Evolutionary conservation across 495 filamentous ascomycete species (phyloP), one percentile per base, ranked within the genome.

Genomic region (Tetracladium marchalianum): DNA sequence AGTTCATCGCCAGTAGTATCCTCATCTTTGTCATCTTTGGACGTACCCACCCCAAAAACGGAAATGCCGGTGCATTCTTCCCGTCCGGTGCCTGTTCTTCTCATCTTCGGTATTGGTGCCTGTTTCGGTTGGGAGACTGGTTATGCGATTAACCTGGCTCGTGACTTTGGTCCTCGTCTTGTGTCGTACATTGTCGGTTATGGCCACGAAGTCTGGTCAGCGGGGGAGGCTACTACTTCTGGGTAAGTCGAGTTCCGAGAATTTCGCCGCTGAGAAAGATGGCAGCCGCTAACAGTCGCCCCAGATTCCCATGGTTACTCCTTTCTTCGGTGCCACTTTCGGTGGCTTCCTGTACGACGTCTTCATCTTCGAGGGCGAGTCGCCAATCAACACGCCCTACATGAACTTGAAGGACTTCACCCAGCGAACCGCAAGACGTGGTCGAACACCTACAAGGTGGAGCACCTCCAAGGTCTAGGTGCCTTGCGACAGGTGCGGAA

Each of bases 91-190:
- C 1, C 61, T 83, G 2, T 81, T 84, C 62, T 83, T 84, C 54
- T 81, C 5, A 68, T 84, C 31, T 82, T 80, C 58, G 81, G 78
- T 5, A 73, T 84, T 34, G 79, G 78, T 13, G 74, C 78, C 45
- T 81, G 78, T 51, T 83, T 81, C 60, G 81, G 81, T 5, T 82
- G 73, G 71, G 76, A 83, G 54, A 83, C 78, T 4, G 79, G 80
- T 5, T 83, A 82, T 58, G 78, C 80, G 4, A 80, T 83, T 31
- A 83, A 83, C 49, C 61, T 80, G 15, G 80, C 79, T 2, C 60
- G 80, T 43, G 80, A 84, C 44, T 81, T 82, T 60, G 80, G 80
- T 0, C 79, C 79, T 0, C 59, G 80, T 7, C 58, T 82, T 11
- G 68, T 78, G 36, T 68, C 71, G 2, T 83, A 78, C 53, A 66